Base-by-base conservation (phyloP, 768 basidiomycete genomes). In the Clitopilus passeckerianus region DNA sequence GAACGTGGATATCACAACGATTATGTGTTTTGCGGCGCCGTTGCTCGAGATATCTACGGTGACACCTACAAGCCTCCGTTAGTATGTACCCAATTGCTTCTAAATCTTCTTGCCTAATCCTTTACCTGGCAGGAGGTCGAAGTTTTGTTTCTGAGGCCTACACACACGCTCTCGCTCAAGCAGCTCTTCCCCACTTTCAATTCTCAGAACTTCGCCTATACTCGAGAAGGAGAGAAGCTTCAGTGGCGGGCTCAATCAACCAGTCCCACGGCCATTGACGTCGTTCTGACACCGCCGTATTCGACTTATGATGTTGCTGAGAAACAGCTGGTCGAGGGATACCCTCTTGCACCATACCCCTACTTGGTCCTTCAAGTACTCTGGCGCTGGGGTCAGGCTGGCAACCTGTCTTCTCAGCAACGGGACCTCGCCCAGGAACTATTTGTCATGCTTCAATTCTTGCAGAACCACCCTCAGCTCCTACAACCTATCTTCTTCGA, bases 351-450 rank as follows among this genome's bases (percentile, higher is more conserved):
- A 6, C 63, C 63, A 6, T 64, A 62, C 56, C 54, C 63, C 2
- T 58, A 60, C 22, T 35, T 64, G 15, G n/a, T 64, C 8, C 63
- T 64, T 20, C 61, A 56, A 15, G 54, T 58, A 43, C 61, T 64
- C 18, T 59, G 58, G 57, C 24, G 56, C 3, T 64, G 63, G 63
- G 63, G 62, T 5, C 46, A 22, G 20, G 22, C 22, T 23, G 46
- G 7, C 7, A 58, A 34, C 6, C n/a, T 41, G 5, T 44, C 24
- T 23, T 14, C 34, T 22, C 54, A 58, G 14, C 8, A 20, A 16
- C 30, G 56, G 27, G 16, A 50, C 15, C 20, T 54, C 16, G 57
- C 46, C 14, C 53, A 35, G 22, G 9, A 34, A 23, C 53, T 64
- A 2, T 8, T 62, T 9, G 54, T 20, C 20, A 64, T 64, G 63